These are phyloP conservation scores for Mycena belliarum DNA, from an alignment of 768 basidiomycete species.

Conservation along the genomic window DNA sequence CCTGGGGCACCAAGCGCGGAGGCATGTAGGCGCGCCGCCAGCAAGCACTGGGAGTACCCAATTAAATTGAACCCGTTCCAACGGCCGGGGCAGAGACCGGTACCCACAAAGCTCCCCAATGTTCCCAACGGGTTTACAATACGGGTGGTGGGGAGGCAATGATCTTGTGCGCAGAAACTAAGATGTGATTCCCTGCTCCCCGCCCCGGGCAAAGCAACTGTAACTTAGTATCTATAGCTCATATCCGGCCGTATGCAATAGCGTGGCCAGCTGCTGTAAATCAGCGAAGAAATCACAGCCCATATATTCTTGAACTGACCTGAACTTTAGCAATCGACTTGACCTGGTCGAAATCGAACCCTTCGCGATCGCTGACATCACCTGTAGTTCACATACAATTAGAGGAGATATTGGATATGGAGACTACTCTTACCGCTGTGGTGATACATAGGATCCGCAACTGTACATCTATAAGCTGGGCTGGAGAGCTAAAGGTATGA, in stretches of 20 bases:
- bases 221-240: slow-evolving; percentile 30
- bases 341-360: slow-evolving; percentile 86
- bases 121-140: slow-evolving; percentile 23
- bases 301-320: slow-evolving; percentile 36
- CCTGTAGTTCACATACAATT: slow-evolving; percentile 42
- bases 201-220: no score
- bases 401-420: neutral
- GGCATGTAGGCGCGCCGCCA: neutral
- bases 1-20: neutral
- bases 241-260: slow-evolving; percentile 68
- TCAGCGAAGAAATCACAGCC: neutral
- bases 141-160: slow-evolving; percentile 2
- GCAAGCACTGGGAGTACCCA: slow-evolving; percentile 11
- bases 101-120: slow-evolving; percentile 17
- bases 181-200: neutral
- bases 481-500: neutral
- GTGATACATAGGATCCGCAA: slow-evolving; percentile 89
- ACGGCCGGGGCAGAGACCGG: slow-evolving; percentile 22
- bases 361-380: slow-evolving; percentile 76
- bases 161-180: neutral
- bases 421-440: slow-evolving; percentile 57
- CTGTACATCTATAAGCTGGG: slow-evolving; percentile 35
- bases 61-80: slow-evolving; percentile 25
- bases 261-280: slow-evolving; percentile 56
- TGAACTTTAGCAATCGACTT: slow-evolving; percentile 86